Evolutionary conservation across 768 basidiomycete species (phyloP), one percentile per base, ranked within the genome.

Genomic region (Phlegmacium glaucopus): DNA sequence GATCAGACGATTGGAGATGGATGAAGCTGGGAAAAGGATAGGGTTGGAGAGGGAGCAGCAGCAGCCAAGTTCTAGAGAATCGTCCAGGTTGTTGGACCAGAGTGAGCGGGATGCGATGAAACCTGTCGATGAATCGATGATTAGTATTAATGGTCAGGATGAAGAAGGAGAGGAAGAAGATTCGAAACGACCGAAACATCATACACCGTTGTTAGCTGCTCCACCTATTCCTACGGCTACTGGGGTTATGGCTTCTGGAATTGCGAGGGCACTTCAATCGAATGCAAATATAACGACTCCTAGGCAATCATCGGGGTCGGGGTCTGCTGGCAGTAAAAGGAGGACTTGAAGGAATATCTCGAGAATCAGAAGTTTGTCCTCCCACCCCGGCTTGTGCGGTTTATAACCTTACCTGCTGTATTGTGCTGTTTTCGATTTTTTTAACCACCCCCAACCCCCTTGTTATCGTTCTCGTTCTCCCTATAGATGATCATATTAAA

Each of bases 101-200:
- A 70, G 69, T 46, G 72, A 75, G 58, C 61, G 59, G 47, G 75
- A 77, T 43, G 75, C 75, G 53, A 85, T 90, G 83, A 90, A 90
- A 58, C 88, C 88, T 11, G 85, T 90, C 4, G 87, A 83, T 13
- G 82, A 80, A 35, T 61, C 51, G 37, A 55, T 54, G 28, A 34
- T 57, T 15, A 48, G 46, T 29, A 38, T 13, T 26, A 49, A 39
- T 34, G 54, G 45, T 32, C 51, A 42, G 10, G 42, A 38, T 11
- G 52, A 39, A 8, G 55, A 49, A 0, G 55, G 45, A 16, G 43
- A 13, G 25, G 48, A 16, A 0, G 36, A 15, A 29, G 48, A 26
- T n/a, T 15, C n/a, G 15, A 39, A 51, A 22, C 16, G 15, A 25
- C 26, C 26, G 8, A 18, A 29, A 37, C 35, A 37, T 37, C 35